Evolutionary conservation across 2,329 filamentous ascomycete genomes (phyloP).

Genomic region (Phoma sp.): DNA sequence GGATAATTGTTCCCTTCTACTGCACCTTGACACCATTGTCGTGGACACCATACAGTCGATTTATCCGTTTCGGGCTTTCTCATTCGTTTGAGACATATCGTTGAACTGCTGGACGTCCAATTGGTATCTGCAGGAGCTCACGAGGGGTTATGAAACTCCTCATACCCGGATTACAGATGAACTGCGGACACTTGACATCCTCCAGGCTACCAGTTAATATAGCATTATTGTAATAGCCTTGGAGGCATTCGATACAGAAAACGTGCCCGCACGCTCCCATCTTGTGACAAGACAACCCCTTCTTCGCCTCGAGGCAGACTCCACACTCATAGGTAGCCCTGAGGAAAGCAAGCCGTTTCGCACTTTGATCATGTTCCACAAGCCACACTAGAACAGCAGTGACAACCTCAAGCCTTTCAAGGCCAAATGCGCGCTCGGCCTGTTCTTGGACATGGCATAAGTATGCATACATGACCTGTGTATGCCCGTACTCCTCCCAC

Average conservation of each 20-base stretch:
- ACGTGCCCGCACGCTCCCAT: background rate
- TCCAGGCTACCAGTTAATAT: constrained; percentile 3
- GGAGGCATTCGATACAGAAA: constrained; percentile 8
- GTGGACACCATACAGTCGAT: constrained; percentile 1
- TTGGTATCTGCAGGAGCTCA: constrained; percentile 1
- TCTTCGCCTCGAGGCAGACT: background rate
- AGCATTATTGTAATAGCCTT: constrained; percentile 3
- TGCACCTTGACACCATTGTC: constrained; percentile 3
- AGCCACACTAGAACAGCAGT: background rate
- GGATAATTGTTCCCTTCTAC: background rate
- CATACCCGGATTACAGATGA: no score
- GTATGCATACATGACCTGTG: background rate
- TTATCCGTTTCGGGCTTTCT: background rate
- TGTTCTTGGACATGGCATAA: background rate
- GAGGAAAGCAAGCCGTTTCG: background rate
- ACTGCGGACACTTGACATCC: background rate
- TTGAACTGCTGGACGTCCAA: background rate
- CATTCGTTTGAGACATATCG: constrained; percentile 14
- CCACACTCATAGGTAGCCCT: background rate
- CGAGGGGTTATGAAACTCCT: no score
- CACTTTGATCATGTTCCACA: background rate
- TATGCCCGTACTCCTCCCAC: background rate
- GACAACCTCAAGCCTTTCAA: background rate
- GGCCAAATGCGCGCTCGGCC: background rate
- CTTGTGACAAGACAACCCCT: background rate